phyloP scores from a whole-genome alignment of 208 protist genomes.

The Crithidia fasciculata region DNA sequence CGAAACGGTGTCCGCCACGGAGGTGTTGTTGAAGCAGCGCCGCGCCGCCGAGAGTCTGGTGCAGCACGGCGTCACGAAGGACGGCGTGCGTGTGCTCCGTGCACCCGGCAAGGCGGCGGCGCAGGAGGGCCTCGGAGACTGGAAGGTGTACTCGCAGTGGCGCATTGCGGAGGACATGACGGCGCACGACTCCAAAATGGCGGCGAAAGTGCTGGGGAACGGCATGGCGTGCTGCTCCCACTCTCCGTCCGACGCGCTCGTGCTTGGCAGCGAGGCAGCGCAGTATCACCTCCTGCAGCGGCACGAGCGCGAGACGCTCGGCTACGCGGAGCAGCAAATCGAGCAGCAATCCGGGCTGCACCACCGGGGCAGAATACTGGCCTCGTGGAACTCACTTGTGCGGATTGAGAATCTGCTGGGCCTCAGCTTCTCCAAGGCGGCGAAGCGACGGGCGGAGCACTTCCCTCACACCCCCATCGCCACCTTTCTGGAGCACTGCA shows the following conservation, averaged over 20 bases:
- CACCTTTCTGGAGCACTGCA: slow-evolving; percentile 59
- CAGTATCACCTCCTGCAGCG: slow-evolving; percentile 71
- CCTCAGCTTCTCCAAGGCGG: slow-evolving; percentile 67
- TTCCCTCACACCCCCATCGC: slow-evolving; percentile 52
- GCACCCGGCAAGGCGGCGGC: slow-evolving; percentile 67
- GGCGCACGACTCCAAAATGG: slow-evolving; percentile 64
- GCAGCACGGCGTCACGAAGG: slow-evolving; percentile 21
- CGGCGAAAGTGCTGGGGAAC: slow-evolving; percentile 75
- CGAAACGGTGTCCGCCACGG: slow-evolving; percentile 3
- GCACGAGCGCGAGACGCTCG: slow-evolving; percentile 71
- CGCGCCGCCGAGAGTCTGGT: slow-evolving; percentile 22
- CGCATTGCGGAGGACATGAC: slow-evolving; percentile 50
- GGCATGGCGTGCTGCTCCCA: slow-evolving; percentile 71
- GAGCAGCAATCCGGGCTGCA: slow-evolving; percentile 55
- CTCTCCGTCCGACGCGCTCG: slow-evolving; percentile 49
- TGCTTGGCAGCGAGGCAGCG: slow-evolving; percentile 67
- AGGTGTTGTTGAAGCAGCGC: slow-evolving; percentile 35
- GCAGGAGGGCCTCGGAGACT: slow-evolving; percentile 59
- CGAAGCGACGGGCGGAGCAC: slow-evolving; percentile 46
- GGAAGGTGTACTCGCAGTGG: slow-evolving; percentile 88
- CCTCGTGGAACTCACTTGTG: slow-evolving; percentile 78
- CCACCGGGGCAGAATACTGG: slow-evolving; percentile 43
- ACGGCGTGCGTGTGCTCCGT: slow-evolving; percentile 49
- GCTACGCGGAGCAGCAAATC: slow-evolving; percentile 79
- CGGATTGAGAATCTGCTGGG: slow-evolving; percentile 58